A percentile compares a stretch with the other conserved stretches of the same genome.
phyloP scores from a whole-genome alignment of 108 stramenopile genomes.

The Schizochytrium sp. region DNA sequence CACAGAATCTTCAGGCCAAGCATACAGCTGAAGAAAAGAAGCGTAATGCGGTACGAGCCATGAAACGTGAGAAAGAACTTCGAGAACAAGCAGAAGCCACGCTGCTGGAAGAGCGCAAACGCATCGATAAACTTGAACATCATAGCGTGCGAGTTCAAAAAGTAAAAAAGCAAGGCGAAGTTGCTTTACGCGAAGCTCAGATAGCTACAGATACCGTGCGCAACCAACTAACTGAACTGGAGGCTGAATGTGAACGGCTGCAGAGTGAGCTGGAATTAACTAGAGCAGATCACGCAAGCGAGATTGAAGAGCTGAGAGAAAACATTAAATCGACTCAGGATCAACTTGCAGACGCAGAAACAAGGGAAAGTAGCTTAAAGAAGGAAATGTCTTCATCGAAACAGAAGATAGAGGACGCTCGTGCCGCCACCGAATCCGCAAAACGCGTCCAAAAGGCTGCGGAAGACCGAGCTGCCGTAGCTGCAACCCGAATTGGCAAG shows the following conservation, averaged over 20 bases:
- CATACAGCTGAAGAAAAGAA: conserved; percentile 50
- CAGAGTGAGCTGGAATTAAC: background rate
- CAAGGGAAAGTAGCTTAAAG: background rate
- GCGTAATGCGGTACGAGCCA: conserved; percentile 3
- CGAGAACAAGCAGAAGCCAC: conserved; percentile 31
- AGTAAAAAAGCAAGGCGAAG: conserved; percentile 33
- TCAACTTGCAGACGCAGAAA: background rate
- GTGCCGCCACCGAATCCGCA: background rate
- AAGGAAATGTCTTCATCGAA: background rate
- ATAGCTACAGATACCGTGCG: background rate
- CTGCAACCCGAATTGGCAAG: background rate
- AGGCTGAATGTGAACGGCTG: background rate
- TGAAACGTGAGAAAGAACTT: conserved; percentile 32
- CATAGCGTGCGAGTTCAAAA: background rate
- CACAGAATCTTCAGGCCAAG: background rate
- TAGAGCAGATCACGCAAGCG: background rate
- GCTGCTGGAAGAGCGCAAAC: background rate
- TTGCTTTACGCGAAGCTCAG: conserved; percentile 11
- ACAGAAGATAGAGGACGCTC: background rate
- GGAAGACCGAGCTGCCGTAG: background rate
- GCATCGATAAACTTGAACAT: conserved; percentile 53
- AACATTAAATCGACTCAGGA: background rate
- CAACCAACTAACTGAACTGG: background rate
- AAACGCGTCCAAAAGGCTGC: background rate
- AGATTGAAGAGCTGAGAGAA: background rate